Conservation (phyloP, 495 filamentous ascomycete species). For the Clohesyomyces aquaticus region DNA sequence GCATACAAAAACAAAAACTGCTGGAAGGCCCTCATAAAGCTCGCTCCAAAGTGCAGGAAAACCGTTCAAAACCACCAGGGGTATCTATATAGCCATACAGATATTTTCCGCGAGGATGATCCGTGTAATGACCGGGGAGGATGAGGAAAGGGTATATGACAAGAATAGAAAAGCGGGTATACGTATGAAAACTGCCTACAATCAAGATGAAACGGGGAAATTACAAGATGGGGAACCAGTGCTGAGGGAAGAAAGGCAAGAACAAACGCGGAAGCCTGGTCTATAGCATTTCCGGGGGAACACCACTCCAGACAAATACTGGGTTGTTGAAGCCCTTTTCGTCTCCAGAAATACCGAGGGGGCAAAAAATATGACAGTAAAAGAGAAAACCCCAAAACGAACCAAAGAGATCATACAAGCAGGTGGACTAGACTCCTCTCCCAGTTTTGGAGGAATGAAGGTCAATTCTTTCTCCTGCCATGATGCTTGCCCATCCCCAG, state of each 20-base stretch:
- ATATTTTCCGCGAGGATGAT: constrained; percentile 1
- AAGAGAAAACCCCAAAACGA: neutral
- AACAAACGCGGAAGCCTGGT: neutral
- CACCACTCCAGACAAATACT: neutral
- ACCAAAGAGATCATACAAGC: neutral
- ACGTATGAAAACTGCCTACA: neutral
- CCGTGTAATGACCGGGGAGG: neutral
- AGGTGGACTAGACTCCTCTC: neutral
- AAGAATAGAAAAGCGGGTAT: neutral
- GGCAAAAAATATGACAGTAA: neutral
- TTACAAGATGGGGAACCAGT: neutral
- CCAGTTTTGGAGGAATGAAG: neutral
- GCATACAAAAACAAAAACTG: neutral
- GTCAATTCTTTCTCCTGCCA: constrained; percentile 3
- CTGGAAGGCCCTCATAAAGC: neutral
- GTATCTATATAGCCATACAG: neutral
- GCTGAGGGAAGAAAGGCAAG: neutral
- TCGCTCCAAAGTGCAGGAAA: neutral
- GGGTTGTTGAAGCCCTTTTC: no score
- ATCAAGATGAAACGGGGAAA: neutral
- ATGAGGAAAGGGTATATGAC: neutral
- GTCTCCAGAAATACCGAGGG: no score
- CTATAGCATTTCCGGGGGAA: neutral
- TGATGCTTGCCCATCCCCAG: constrained; percentile 21
- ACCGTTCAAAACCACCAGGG: neutral